These are phyloP conservation scores for Fraxinus excelsior DNA, from an alignment of 257 asterid species.

Conservation along the genomic window DNA sequence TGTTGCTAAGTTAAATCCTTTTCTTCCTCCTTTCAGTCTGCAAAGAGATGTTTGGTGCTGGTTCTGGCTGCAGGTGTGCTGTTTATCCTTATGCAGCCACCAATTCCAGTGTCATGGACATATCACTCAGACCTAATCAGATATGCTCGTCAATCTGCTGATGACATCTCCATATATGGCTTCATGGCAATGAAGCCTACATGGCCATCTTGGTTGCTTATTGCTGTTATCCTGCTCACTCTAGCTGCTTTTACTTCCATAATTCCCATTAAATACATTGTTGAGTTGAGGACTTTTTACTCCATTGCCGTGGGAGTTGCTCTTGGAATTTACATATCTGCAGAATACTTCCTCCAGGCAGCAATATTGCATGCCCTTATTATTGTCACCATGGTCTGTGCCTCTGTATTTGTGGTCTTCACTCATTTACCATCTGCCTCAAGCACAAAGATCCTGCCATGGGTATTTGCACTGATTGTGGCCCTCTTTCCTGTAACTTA, in stretches of 20 bases:
- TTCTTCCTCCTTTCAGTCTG: slow-evolving; percentile 52
- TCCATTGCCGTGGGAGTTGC: slow-evolving; percentile 82
- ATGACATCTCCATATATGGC: slow-evolving; percentile 93
- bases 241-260: slow-evolving; percentile 90
- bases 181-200: slow-evolving; percentile 84
- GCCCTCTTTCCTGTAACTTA: slow-evolving; percentile 99
- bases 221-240: slow-evolving; percentile 77
- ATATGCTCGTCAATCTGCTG: slow-evolving; percentile 85
- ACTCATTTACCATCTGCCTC: slow-evolving; percentile 95
- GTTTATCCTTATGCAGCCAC: slow-evolving; percentile 91
- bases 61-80: slow-evolving; percentile 81
- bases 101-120: slow-evolving; percentile 77
- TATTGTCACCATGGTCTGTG: slow-evolving; percentile 87
- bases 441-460: slow-evolving; percentile 92
- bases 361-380: slow-evolving; percentile 80
- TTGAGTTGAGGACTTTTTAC: slow-evolving; percentile 78
- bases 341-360: slow-evolving; percentile 92
- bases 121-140: slow-evolving; percentile 74
- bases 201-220: slow-evolving; percentile 99
- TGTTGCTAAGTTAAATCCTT: slow-evolving; percentile 12
- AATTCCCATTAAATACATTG: slow-evolving; percentile 84
- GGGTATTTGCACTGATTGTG: slow-evolving; percentile 94
- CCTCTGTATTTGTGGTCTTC: slow-evolving; percentile 86
- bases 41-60: slow-evolving; percentile 86
- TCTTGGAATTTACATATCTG: slow-evolving; percentile 88